Evolutionary conservation across 768 basidiomycete species (phyloP).

Genomic region (Trametes gibbosa): DNA sequence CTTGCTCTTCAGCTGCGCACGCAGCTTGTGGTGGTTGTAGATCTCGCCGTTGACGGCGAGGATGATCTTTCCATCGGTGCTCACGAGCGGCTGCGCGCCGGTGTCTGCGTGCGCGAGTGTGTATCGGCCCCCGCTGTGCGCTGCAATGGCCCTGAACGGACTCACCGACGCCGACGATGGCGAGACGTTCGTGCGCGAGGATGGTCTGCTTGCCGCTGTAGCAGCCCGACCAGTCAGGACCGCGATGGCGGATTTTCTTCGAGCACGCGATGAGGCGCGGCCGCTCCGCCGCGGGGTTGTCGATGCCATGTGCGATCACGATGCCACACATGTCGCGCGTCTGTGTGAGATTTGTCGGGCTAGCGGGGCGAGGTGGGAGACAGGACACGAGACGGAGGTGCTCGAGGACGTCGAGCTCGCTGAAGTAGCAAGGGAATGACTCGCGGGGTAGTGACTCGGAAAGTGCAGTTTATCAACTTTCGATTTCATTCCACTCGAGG

Average conservation of each 20-base stretch:
- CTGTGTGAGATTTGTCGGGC: neutral
- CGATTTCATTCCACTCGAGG: neutral
- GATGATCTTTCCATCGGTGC: conserved; percentile 77
- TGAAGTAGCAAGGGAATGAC: neutral
- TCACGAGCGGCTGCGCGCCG: conserved; percentile 91
- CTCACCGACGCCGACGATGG: conserved; percentile 96
- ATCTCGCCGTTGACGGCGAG: conserved; percentile 99
- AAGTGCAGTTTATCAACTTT: conserved; percentile 14
- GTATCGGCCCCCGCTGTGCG: neutral
- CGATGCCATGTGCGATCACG: conserved; percentile 77
- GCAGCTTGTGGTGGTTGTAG: conserved; percentile 90
- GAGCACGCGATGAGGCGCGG: conserved; percentile 79
- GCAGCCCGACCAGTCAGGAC: conserved; percentile 98
- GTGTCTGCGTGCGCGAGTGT: conserved; percentile 56
- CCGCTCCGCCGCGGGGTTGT: conserved; percentile 67
- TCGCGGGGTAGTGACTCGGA: conserved; percentile 16
- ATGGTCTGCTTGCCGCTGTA: conserved; percentile 79
- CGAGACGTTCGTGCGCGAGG: conserved; percentile 93
- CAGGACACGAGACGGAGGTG: neutral
- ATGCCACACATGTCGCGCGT: conserved; percentile 81
- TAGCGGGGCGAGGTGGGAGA: neutral
- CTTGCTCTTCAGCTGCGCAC: conserved; percentile 57
- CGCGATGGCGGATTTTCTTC: conserved; percentile 88
- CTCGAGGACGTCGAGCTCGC: neutral
- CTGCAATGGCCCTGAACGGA: conserved; percentile 10